These are phyloP conservation scores for Allium cepa DNA, from an alignment of 106 monocot species.

Conservation along the genomic window DNA sequence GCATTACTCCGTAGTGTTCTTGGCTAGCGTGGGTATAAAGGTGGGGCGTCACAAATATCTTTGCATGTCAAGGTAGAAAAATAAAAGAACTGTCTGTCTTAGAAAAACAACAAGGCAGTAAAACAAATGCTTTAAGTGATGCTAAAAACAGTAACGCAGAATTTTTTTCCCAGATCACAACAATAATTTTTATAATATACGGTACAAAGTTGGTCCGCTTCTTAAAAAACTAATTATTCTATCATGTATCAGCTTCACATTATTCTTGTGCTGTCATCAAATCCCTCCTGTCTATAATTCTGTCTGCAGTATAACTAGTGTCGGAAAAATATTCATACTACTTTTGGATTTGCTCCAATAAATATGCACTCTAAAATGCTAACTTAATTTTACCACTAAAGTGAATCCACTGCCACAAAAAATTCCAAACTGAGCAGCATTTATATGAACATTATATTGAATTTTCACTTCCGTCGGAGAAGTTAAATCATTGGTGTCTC, in stretches of 20 bases:
- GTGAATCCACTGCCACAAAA: constrained; percentile 92
- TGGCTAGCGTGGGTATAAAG: no score
- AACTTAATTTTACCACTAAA: constrained; percentile 25
- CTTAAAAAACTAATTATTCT: not conserved
- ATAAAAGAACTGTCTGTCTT: no score
- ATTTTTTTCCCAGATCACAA: no score
- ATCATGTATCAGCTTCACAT: not conserved
- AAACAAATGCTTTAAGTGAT: no score
- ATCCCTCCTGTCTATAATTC: not conserved
- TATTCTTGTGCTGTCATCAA: not conserved
- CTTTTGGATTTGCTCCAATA: not conserved
- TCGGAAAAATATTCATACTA: not conserved
- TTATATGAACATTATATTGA: not conserved
- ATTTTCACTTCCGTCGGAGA: constrained; percentile 39
- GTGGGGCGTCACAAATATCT: no score
- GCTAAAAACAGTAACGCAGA: no score
- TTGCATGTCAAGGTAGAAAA: no score
- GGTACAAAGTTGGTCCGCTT: not conserved
- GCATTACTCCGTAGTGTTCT: no score
- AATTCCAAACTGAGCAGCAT: constrained; percentile 11
- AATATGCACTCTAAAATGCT: constrained; percentile 1
- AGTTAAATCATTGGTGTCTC: constrained; percentile 48
- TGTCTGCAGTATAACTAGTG: no score
- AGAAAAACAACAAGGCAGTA: no score
- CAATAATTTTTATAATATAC: no score